A percentile compares a stretch with the other conserved stretches of the same genome.
Evolutionary conservation across 2,329 filamentous ascomycete genomes (phyloP).

Genomic region (Botrytis deweyae): DNA sequence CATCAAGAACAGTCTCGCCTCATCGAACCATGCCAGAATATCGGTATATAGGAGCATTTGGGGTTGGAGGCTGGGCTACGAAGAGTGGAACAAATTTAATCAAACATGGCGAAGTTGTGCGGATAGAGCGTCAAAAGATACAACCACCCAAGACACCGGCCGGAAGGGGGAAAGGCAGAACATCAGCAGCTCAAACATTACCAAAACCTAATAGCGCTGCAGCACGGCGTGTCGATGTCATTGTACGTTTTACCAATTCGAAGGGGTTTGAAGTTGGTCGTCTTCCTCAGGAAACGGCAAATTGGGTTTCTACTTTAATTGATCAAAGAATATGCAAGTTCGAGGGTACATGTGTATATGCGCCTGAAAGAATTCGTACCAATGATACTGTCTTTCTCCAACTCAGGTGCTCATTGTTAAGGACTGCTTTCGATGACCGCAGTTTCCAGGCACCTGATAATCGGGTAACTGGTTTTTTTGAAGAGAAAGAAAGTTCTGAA

Average conservation of each 20-base stretch:
- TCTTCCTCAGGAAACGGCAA: conserved; percentile 79
- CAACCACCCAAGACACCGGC: conserved; percentile 54
- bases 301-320: conserved; percentile 88
- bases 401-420: conserved; percentile 73
- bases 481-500: conserved; percentile 80
- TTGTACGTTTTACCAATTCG: conserved; percentile 85
- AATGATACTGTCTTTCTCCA: conserved; percentile 96
- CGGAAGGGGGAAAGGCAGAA: conserved; percentile 46
- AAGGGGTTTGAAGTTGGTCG: conserved; percentile 81
- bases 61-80: conserved; percentile 88
- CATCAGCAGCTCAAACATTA: conserved; percentile 31
- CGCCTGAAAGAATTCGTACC: conserved; percentile 78
- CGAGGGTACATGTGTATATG: conserved; percentile 84
- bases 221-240: conserved; percentile 72
- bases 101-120: conserved; percentile 78
- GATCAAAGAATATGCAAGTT: conserved; percentile 89
- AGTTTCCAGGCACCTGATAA: conserved; percentile 66
- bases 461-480: conserved; percentile 70
- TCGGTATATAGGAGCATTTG: conserved; percentile 88
- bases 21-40: conserved; percentile 48
- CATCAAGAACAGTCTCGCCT: conserved; percentile 39
- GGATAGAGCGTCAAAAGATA: conserved; percentile 81
- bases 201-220: conserved; percentile 44
- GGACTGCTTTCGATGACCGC: conserved; percentile 67
- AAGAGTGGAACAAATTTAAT: conserved; percentile 74